These are phyloP conservation scores for Cucurbita ficifolia DNA, from an alignment of 306 rosid species.

Conservation along the genomic window DNA sequence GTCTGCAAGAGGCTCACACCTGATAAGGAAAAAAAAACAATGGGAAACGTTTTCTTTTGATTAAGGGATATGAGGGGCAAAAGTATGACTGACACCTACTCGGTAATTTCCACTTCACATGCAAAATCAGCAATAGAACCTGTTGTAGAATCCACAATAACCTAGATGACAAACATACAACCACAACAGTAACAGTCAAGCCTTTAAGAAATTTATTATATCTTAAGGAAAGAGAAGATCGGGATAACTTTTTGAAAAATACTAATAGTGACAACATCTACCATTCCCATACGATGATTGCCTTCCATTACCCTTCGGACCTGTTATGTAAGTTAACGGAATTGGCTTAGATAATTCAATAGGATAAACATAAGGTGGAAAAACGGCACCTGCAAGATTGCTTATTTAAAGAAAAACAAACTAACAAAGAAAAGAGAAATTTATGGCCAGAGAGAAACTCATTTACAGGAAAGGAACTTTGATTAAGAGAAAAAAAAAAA, in stretches of 20 bases:
- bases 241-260: constrained; percentile 3
- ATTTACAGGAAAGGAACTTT: neutral
- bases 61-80: neutral
- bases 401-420: neutral
- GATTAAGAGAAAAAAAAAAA: neutral
- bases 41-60: neutral
- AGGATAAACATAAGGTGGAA: neutral
- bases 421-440: neutral
- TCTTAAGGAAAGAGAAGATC: constrained; percentile 13
- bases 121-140: constrained; percentile 75
- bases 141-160: constrained; percentile 52
- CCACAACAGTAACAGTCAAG: constrained; percentile 4
- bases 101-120: constrained; percentile 97
- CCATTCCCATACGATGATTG: constrained; percentile 99
- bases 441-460: neutral
- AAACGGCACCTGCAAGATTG: neutral
- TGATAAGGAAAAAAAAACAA: constrained; percentile 13
- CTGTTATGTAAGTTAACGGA: constrained; percentile 22
- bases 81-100: constrained; percentile 41
- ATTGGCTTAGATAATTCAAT: constrained; percentile 3
- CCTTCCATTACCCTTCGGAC: constrained; percentile 98
- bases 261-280: constrained; percentile 26
- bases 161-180: constrained; percentile 42
- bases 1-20: constrained; percentile 98
- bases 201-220: constrained; percentile 11